Evolutionary conservation across 2,329 filamentous ascomycete species (phyloP).

Genomic region (Colletotrichum tamarilloi): DNA sequence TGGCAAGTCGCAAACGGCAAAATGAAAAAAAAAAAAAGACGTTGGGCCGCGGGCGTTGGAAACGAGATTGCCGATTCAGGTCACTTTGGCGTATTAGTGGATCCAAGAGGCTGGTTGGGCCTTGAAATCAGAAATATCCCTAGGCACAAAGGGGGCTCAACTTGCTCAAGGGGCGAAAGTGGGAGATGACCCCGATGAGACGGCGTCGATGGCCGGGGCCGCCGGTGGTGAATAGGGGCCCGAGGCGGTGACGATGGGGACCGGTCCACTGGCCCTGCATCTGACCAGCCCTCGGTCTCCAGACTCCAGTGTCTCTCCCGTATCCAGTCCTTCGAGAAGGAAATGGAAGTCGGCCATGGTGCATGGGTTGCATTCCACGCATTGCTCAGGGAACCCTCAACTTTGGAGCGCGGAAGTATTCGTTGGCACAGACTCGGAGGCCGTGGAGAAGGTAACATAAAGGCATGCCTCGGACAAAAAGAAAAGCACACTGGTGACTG

Average conservation of each 20-base stretch:
- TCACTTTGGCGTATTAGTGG: constrained; percentile 26
- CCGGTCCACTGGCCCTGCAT: constrained; percentile 6
- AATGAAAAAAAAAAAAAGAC: background rate
- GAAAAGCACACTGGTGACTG: background rate
- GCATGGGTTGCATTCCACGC: constrained; percentile 14
- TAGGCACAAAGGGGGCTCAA: constrained; percentile 14
- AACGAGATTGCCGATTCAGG: constrained; percentile 34
- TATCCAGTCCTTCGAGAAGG: constrained; percentile 30
- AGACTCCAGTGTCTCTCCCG: background rate
- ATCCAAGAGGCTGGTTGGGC: constrained; percentile 18
- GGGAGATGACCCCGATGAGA: constrained; percentile 26
- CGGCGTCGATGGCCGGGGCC: constrained; percentile 23
- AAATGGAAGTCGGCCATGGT: constrained; percentile 5
- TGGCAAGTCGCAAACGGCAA: background rate
- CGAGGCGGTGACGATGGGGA: constrained; percentile 28
- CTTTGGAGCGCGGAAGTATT: constrained; percentile 1
- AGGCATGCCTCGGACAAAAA: background rate
- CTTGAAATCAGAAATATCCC: constrained; percentile 21
- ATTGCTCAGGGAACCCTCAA: background rate
- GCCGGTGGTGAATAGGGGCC: constrained; percentile 29
- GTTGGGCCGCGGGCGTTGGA: background rate
- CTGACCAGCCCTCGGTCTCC: background rate
- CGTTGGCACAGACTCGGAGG: constrained; percentile 6
- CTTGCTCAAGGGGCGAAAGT: constrained; percentile 19
- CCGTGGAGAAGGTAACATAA: background rate